phyloP scores from a whole-genome alignment of 1,139 yeast genomes.

The Nadsonia commutata region DNA sequence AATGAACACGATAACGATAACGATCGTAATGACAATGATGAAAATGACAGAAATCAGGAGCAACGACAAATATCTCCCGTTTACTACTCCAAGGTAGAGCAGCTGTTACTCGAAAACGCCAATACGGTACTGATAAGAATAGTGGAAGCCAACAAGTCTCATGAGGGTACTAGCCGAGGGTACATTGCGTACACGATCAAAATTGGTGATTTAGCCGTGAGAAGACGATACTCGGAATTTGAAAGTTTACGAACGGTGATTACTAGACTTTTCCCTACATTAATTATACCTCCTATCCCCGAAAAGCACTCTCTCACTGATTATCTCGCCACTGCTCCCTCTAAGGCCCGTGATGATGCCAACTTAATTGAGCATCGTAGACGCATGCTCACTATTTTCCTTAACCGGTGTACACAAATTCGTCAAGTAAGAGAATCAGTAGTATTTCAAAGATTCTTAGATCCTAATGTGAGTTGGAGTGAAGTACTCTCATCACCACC shows the following conservation, averaged over 20 bases:
- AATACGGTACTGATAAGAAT: conserved; percentile 35
- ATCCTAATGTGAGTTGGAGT: conserved; percentile 71
- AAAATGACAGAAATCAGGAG: neutral
- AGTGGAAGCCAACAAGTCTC: conserved; percentile 63
- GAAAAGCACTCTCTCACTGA: conserved; percentile 61
- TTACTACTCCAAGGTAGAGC: conserved; percentile 24
- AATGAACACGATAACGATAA: neutral
- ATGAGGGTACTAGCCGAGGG: conserved; percentile 57
- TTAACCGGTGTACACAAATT: conserved; percentile 58
- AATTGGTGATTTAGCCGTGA: conserved; percentile 42
- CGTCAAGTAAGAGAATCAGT: conserved; percentile 41
- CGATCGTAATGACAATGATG: neutral
- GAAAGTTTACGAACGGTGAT: conserved; percentile 64
- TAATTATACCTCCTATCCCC: conserved; percentile 86
- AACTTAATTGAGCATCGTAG: conserved; percentile 49
- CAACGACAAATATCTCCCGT: conserved; percentile 8
- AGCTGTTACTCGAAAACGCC: conserved; percentile 20
- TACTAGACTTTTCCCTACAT: conserved; percentile 62
- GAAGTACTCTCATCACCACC: conserved; percentile 43
- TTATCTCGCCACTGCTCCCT: conserved; percentile 34
- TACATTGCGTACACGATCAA: conserved; percentile 73
- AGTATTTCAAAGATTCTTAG: conserved; percentile 63
- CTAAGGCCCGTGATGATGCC: conserved; percentile 41
- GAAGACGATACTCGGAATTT: conserved; percentile 84
- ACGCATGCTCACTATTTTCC: conserved; percentile 60